Evolutionary conservation across 2,329 filamentous ascomycete species (phyloP).

Genomic region (Verticillium nonalfalfae): DNA sequence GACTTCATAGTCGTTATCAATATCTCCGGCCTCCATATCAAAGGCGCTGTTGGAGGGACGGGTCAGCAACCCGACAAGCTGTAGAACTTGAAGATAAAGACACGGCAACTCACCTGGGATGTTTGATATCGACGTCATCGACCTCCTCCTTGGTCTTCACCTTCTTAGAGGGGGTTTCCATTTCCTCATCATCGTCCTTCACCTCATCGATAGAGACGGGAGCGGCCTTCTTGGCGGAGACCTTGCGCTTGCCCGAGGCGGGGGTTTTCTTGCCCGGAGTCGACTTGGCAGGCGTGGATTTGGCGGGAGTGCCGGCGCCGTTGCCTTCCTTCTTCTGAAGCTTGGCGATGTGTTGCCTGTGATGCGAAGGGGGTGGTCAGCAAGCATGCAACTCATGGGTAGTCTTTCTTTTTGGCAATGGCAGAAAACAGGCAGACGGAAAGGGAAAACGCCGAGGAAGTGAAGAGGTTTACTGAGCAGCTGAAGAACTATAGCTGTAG

Average conservation of each 20-base stretch:
- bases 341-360: slow-evolving; percentile 40
- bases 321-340: slow-evolving; percentile 25
- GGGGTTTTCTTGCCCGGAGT: slow-evolving; percentile 9
- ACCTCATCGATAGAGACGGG: slow-evolving; percentile 2
- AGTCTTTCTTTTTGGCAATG: too few species aligned
- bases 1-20: neutral
- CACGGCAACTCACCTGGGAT: slow-evolving; percentile 7
- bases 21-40: neutral
- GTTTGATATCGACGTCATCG: slow-evolving; percentile 15
- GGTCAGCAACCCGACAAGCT: neutral
- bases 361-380: slow-evolving; percentile 7
- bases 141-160: slow-evolving; percentile 12
- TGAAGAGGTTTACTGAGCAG: slow-evolving; percentile 28
- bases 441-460: neutral
- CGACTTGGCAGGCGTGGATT: neutral
- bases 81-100: neutral
- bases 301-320: slow-evolving; percentile 16
- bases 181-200: neutral
- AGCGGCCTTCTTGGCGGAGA: slow-evolving; percentile 7
- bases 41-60: neutral
- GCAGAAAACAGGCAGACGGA: neutral
- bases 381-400: too few species aligned
- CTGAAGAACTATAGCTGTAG: slow-evolving; percentile 29
- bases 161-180: neutral
- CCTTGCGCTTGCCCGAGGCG: slow-evolving; percentile 16